Evolutionary conservation across 306 rosid species (phyloP), one percentile per base, ranked within the genome.

Genomic region (Fragaria nilgerrensis): DNA sequence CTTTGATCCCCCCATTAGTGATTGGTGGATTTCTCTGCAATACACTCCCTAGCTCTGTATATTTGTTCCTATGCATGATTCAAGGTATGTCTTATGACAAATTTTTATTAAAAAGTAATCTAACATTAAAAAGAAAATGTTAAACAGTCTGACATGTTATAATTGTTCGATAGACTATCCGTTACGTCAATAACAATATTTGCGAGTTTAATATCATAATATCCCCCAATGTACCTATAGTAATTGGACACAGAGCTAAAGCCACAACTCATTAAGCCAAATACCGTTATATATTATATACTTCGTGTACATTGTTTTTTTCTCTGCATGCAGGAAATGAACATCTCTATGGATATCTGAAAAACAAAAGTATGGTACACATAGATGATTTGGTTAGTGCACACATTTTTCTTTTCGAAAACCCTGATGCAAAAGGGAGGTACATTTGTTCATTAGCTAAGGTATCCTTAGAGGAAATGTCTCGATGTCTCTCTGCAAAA

Each of bases 351-450:
- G 79, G 75, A 6, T 27, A 64, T 61, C 78, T 87, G 20, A 10
- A 70, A 14, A 76, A 74, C 50, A 7, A 44, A 0, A 70, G 77
- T 78, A 29, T 89, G 76, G 93, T 85, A 15, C 91, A 92, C 73
- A 82, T 85, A 15, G 97, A 88, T 72, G 97, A 92, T 58, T 78
- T 86, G 29, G 88, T 84, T 1, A 82, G 92, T 52, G 86, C 92
- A 63, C 90, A 90, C 23, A 86, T 90, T 20, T 87, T 82, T 71
- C 83, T 87, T 20, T 82, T 90, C 36, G 92, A 90, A 78, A 78
- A 85, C 65, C 80, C 90, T 34, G 75, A 76, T 77, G 87, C 85
- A 4, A 82, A 75, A 23, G 96, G 94, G 29, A 84, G 93, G 71
- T 92, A 85, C 45, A 86, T 75, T 84, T 92, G 97, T 36, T 87